phyloP scores from a whole-genome alignment of 148 eudicot species.

The Silene conica region DNA sequence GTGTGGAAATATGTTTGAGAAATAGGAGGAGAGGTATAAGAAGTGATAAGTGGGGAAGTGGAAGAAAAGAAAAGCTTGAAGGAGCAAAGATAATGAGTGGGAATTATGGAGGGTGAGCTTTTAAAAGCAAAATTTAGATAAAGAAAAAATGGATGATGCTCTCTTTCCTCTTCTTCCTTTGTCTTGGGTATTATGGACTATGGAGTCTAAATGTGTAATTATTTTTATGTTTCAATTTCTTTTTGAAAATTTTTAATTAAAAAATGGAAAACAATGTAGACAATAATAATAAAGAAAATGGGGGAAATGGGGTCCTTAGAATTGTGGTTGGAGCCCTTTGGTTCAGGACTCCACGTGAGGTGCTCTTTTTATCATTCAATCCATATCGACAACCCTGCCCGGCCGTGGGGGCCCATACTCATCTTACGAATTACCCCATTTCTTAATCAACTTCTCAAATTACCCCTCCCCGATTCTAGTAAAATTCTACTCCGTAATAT shows the following conservation, averaged over 20 bases:
- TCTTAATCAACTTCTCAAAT: too few species aligned
- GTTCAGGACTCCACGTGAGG: conserved; percentile 75
- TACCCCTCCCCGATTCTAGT: too few species aligned
- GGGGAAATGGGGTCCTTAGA: conserved; percentile 6
- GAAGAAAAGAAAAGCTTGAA: conserved; percentile 35
- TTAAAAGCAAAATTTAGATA: conserved; percentile 35
- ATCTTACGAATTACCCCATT: too few species aligned
- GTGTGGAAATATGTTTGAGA: conserved; percentile 24
- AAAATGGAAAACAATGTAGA: background rate
- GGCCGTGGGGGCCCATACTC: conserved; percentile 22
- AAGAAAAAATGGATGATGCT: background rate
- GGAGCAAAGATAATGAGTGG: conserved; percentile 84
- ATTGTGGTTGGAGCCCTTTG: conserved; percentile 53
- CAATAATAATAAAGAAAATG: background rate
- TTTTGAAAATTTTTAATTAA: too few species aligned
- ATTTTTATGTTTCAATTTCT: too few species aligned
- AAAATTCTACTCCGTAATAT: too few species aligned
- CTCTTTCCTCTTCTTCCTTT: too few species aligned
- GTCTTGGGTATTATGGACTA: too few species aligned
- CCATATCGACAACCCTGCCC: conserved; percentile 52
- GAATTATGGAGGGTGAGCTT: conserved; percentile 68
- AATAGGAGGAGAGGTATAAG: conserved; percentile 13
- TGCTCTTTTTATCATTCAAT: conserved; percentile 61
- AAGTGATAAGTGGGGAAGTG: conserved; percentile 3
- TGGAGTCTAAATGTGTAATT: too few species aligned